These are phyloP conservation scores for Fraxinus ornus DNA, from an alignment of 305 asterid species.

Conservation along the genomic window DNA sequence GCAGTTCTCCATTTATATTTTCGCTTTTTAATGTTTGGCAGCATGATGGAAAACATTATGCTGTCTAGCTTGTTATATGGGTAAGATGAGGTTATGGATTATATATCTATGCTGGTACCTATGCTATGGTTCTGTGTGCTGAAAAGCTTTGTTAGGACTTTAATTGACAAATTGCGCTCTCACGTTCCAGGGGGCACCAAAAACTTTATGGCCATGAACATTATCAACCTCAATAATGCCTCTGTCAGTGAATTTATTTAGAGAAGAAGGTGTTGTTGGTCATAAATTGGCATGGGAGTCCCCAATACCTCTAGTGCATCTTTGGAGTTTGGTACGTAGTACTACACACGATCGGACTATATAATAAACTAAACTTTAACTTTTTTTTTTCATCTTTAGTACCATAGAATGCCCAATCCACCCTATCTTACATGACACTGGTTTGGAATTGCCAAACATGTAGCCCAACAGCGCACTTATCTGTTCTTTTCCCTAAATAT, in stretches of 20 bases:
- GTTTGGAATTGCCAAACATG: background rate
- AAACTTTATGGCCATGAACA: background rate
- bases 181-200: background rate
- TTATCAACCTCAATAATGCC: background rate
- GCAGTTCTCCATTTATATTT: background rate
- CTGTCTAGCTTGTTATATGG: background rate
- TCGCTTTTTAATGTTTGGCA: background rate
- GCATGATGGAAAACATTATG: background rate
- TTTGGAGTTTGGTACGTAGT: background rate
- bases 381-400: background rate
- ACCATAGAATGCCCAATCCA: background rate
- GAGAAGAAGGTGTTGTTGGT: background rate
- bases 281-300: background rate
- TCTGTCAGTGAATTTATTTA: background rate
- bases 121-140: background rate
- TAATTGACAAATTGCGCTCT: background rate
- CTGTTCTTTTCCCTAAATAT: background rate
- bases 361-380: background rate
- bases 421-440: background rate
- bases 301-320: background rate
- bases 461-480: background rate
- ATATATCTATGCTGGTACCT: background rate
- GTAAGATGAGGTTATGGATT: background rate
- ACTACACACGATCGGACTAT: background rate
- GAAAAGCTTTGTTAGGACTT: background rate